These are phyloP conservation scores for Priceomyces medius DNA, from an alignment of 805 yeast genomes.

Conservation along the genomic window DNA sequence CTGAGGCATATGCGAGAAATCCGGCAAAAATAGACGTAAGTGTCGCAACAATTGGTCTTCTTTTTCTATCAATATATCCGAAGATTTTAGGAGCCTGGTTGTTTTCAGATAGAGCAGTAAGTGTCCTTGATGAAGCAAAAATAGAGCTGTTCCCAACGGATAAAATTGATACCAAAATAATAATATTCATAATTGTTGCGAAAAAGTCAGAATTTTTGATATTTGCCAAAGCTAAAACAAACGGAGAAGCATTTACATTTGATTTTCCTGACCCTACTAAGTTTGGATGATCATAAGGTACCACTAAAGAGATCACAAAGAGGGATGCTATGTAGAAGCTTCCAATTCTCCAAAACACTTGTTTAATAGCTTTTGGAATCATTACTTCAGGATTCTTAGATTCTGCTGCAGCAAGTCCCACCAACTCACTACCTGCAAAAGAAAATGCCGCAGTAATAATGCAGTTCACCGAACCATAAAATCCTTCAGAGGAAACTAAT, in stretches of 20 bases:
- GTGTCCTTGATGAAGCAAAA: constrained; percentile 22
- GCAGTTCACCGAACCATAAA: constrained; percentile 16
- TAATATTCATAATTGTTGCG: constrained; percentile 21
- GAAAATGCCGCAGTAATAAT: constrained; percentile 22
- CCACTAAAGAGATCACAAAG: constrained; percentile 14
- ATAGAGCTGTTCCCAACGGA: constrained; percentile 26
- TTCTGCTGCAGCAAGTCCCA: constrained; percentile 44
- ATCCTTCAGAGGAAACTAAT: constrained; percentile 14
- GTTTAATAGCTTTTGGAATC: constrained; percentile 33
- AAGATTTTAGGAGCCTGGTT: constrained; percentile 19
- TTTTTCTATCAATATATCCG: constrained; percentile 10
- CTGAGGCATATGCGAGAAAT: constrained; percentile 7
- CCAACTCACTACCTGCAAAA: constrained; percentile 18
- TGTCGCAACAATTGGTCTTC: constrained; percentile 11
- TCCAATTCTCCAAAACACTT: constrained; percentile 70
- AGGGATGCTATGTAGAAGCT: constrained; percentile 58
- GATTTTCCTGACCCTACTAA: constrained; percentile 11
- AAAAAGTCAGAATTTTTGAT: constrained; percentile 14
- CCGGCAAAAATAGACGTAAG: constrained; percentile 6
- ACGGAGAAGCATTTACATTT: constrained; percentile 23
- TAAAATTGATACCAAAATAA: constrained; percentile 22
- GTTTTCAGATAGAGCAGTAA: constrained; percentile 22
- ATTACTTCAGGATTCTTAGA: constrained; percentile 30
- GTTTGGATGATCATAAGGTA: constrained; percentile 12
- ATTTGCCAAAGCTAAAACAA: constrained; percentile 24